Conservation (phyloP, 2,329 filamentous ascomycete species). For the Sordariomycetes sp. region DNA sequence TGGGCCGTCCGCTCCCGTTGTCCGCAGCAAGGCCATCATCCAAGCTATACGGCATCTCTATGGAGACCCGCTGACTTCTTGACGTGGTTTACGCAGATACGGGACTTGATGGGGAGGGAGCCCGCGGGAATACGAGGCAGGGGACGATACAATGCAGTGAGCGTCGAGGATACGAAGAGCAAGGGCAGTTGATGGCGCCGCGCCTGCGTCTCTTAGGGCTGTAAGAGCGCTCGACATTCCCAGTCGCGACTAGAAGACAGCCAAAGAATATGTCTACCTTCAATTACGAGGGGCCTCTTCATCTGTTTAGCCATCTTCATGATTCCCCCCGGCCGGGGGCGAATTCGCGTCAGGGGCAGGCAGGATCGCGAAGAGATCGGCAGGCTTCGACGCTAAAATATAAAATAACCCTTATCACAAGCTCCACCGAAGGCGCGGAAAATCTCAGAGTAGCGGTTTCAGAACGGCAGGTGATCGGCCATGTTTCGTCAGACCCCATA, state of each 20-base stretch:
- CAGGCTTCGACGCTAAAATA: neutral
- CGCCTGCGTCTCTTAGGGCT: neutral
- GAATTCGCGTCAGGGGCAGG: neutral
- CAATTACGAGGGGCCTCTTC: neutral
- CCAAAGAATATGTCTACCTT: neutral
- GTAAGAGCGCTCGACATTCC: neutral
- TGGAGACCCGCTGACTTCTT: no score
- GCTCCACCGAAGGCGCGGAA: neutral
- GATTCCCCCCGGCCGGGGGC: neutral
- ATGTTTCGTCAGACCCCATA: neutral
- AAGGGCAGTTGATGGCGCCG: neutral
- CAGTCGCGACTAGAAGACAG: neutral
- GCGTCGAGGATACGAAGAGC: neutral
- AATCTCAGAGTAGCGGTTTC: neutral
- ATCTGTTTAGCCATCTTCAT: neutral
- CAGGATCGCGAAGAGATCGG: neutral
- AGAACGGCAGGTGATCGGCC: neutral
- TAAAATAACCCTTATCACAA: neutral
- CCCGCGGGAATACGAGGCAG: neutral
- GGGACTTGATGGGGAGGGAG: neutral
- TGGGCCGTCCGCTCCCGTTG: no score
- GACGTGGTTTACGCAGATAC: neutral
- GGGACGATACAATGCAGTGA: neutral
- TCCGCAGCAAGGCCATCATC: no score
- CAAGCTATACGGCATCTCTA: no score